phyloP scores from a whole-genome alignment of 768 basidiomycete species.

The Pleurotus cornucopiae region DNA sequence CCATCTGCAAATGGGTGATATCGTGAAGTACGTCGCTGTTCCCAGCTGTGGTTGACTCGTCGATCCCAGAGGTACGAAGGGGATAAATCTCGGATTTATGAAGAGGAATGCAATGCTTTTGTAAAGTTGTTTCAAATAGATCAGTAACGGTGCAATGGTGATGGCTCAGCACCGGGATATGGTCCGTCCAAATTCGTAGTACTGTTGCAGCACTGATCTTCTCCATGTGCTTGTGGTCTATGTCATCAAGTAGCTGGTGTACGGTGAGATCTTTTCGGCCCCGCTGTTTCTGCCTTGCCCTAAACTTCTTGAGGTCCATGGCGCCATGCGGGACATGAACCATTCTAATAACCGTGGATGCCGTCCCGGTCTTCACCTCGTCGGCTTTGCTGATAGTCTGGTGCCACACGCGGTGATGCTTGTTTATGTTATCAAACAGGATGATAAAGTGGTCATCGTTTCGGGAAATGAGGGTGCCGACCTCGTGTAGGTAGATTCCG shows the following conservation, averaged over 20 bases:
- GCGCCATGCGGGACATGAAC: constrained; percentile 8
- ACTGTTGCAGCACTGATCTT: neutral
- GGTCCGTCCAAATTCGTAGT: constrained; percentile 10
- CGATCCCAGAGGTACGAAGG: constrained; percentile 9
- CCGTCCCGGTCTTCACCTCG: constrained; percentile 16
- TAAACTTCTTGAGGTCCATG: too few species aligned
- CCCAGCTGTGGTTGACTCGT: constrained; percentile 13
- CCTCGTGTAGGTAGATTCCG: constrained; percentile 3
- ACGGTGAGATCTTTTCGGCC: neutral
- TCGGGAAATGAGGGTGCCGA: neutral
- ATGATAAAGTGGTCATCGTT: constrained; percentile 11
- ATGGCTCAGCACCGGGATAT: neutral
- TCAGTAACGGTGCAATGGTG: neutral
- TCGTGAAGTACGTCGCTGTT: constrained; percentile 7
- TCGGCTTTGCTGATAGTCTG: constrained; percentile 15
- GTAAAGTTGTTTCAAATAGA: neutral
- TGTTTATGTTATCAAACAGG: constrained; percentile 20
- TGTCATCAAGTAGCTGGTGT: constrained; percentile 1
- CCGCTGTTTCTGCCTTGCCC: neutral
- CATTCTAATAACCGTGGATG: constrained; percentile 15
- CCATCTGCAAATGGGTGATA: constrained; percentile 10
- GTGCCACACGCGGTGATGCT: constrained; percentile 17
- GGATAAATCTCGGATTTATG: constrained; percentile 11
- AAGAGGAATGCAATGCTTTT: constrained; percentile 12
- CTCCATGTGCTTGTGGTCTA: constrained; percentile 11